Base-by-base conservation (phyloP, 2,329 filamentous ascomycete genomes). In the Cordyceps militaris region DNA sequence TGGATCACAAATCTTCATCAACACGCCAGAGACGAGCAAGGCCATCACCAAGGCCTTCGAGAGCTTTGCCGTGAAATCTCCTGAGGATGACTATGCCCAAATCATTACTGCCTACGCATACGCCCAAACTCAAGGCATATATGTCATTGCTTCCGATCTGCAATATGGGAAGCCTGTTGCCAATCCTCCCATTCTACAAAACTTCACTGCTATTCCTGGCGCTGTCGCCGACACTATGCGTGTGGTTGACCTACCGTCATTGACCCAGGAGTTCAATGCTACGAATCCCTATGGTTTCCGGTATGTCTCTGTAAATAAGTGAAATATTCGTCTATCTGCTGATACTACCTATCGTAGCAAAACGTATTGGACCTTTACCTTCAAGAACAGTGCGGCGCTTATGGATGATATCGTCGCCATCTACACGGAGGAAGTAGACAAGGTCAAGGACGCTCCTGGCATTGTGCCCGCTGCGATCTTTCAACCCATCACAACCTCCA, bases 401-500 rank as follows among this genome's bases (percentile, higher is more conserved):
- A 65, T 66, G 64, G n/a, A 57, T 13, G 62, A 65, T 10, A 60
- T 66, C 19, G 61, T 64, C 6, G 47, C 58, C 16, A 64, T 65
- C 48, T 63, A 63, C 47, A 61, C 62, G 42, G 60, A 64, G 21
- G 65, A 65, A 14, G 60, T 70, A 11, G 57, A 61, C 2, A 38
- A 59, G 0, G 59, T 67, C 7, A 60, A 61, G 3, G 59, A 64
- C 14, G 56, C 66, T 10, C 44, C 62, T 1, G 67, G 65, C 3
- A 61, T 66, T 0, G 32, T 66, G 3, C 70, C 72, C 3, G 63
- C 59, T 55, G 67, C 63, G 43, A 63, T 64, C 51, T 66, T 73
- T 49, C 76, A 80, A 60, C 74, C 72, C 13, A 71, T 79, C 50
- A 73, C 75, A 0, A 67, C 67, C 7, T 67, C 69, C 38, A 65